Percentiles rank a stretch among this genome's conserved stretches.
Evolutionary conservation across 2,329 filamentous ascomycete species (phyloP).

Genomic region (Epichloe gansuensis): DNA sequence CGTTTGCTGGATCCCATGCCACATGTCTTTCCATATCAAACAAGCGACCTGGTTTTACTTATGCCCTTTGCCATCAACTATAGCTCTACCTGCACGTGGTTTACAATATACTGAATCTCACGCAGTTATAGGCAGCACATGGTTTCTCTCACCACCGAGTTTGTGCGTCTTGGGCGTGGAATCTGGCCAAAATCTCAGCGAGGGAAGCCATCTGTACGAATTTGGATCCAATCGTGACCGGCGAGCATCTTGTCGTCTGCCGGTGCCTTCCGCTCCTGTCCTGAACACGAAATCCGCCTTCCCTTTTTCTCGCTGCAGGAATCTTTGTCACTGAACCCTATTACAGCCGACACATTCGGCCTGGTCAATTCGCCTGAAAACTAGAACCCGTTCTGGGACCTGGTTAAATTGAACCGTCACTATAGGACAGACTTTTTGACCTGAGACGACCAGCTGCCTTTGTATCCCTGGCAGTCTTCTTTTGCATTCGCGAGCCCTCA

Average conservation of each 20-base stretch:
- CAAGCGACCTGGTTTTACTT: background rate
- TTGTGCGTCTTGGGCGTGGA: background rate
- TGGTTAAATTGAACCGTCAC: background rate
- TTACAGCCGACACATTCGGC: background rate
- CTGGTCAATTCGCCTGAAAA: background rate
- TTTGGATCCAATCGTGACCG: background rate
- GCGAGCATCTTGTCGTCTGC: background rate
- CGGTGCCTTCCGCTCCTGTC: background rate
- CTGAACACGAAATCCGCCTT: background rate
- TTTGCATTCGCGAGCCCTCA: background rate
- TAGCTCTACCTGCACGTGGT: background rate
- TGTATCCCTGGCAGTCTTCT: background rate
- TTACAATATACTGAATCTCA: background rate
- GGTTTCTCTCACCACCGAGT: background rate
- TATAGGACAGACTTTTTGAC: background rate
- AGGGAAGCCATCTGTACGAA: background rate
- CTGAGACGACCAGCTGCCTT: background rate
- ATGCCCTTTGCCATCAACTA: background rate
- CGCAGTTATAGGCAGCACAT: background rate
- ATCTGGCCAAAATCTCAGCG: background rate
- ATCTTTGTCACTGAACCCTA: background rate
- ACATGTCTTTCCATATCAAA: background rate
- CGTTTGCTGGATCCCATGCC: background rate
- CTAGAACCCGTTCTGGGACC: background rate
- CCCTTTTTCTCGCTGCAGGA: background rate